Evolutionary conservation across 1,284 basidiomycete genomes (phyloP).

Genomic region (Uromyces viciae-fabae): DNA sequence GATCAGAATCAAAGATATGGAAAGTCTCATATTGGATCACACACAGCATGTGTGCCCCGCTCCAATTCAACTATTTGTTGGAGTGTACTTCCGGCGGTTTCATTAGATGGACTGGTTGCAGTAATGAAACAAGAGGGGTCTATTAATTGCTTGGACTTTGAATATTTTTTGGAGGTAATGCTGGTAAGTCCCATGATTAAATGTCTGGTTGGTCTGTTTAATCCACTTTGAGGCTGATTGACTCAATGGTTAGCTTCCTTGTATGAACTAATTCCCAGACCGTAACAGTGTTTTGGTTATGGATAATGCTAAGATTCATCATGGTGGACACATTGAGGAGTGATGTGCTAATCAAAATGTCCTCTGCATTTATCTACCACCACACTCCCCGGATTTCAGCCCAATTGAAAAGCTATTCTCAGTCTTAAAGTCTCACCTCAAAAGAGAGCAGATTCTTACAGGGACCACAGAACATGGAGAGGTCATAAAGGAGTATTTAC

Average conservation of each 20-base stretch:
- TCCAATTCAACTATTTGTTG: background rate
- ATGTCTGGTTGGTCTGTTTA: no score
- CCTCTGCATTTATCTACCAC: conserved; percentile 1
- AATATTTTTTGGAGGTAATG: background rate
- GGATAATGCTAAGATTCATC: conserved; percentile 14
- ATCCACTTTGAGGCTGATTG: background rate
- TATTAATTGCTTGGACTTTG: background rate
- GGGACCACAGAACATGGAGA: background rate
- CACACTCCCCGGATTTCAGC: conserved; percentile 23
- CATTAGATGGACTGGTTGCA: background rate
- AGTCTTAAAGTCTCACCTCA: background rate
- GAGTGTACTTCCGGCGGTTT: background rate
- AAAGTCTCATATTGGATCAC: background rate
- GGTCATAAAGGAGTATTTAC: background rate
- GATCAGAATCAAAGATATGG: background rate
- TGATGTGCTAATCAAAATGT: background rate
- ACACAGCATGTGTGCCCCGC: background rate
- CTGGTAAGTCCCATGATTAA: background rate
- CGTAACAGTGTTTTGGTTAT: background rate
- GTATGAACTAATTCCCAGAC: background rate
- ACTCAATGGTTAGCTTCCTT: background rate
- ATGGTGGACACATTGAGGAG: background rate
- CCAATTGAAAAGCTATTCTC: conserved; percentile 24
- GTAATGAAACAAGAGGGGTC: background rate
- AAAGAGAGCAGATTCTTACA: background rate